phyloP scores from a whole-genome alignment of 768 basidiomycete genomes.

The Cystofilobasidium bisporidii region DNA sequence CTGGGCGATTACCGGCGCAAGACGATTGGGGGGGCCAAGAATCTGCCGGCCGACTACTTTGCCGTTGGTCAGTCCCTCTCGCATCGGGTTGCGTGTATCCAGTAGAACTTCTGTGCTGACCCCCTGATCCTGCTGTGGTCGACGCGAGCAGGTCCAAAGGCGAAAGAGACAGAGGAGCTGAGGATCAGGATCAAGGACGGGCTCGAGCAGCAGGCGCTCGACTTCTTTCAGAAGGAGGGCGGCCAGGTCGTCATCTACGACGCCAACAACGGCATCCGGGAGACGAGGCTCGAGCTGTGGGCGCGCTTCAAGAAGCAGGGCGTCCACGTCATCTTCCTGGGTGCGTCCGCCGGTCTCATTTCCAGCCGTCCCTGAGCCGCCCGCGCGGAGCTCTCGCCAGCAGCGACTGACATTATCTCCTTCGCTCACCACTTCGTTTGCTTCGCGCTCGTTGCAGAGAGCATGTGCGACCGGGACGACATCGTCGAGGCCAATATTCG shows the following conservation, averaged over 20 bases:
- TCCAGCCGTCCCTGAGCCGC: too few species aligned
- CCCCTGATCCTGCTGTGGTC: not conserved
- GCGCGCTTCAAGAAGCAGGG: conserved; percentile 77
- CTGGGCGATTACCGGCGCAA: conserved; percentile 90
- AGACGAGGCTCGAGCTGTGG: conserved; percentile 57
- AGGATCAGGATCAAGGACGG: conserved; percentile 63
- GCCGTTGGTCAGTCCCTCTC: conserved; percentile 56
- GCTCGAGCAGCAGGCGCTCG: conserved; percentile 81
- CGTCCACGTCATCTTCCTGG: conserved; percentile 87
- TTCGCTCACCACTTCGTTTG: too few species aligned
- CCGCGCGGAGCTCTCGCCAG: too few species aligned
- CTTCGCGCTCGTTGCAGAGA: conserved; percentile 50
- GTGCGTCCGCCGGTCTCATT: conserved; percentile 43
- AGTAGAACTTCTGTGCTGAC: too few species aligned
- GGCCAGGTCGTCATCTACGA: conserved; percentile 99
- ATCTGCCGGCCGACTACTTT: conserved; percentile 88
- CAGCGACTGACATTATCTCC: too few species aligned
- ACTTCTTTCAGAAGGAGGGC: conserved; percentile 63
- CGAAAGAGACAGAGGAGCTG: conserved; percentile 60
- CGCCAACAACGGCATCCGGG: conserved; percentile 80
- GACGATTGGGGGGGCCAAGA: conserved; percentile 75
- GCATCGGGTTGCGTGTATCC: conserved; percentile 2
- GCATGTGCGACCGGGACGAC: conserved; percentile 78
- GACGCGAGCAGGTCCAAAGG: not conserved
- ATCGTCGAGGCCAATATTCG: conserved; percentile 91